Percentiles rank a stretch among this genome's conserved stretches.
Evolutionary conservation across 768 basidiomycete species (phyloP).

Genomic region (Boletellus ananiceps): DNA sequence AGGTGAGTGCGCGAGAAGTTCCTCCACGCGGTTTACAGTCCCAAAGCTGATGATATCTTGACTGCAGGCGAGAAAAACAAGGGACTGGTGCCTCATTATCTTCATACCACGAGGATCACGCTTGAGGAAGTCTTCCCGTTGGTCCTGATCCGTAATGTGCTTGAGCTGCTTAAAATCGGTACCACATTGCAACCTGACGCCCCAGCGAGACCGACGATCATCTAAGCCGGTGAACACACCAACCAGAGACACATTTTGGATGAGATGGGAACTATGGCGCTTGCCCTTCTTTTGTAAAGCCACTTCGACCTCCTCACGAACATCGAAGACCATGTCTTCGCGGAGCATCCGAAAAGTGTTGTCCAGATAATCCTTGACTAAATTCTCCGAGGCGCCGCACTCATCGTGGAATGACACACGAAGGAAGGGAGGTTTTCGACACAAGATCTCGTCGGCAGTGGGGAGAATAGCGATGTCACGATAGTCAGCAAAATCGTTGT

Average conservation of each 20-base stretch:
- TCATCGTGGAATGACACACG: constrained; percentile 32
- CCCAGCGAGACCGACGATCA: constrained; percentile 34
- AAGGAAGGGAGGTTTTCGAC: constrained; percentile 44
- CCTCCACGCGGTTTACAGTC: constrained; percentile 51
- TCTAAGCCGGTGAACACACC: constrained; percentile 33
- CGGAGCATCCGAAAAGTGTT: constrained; percentile 62
- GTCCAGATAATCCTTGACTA: constrained; percentile 48
- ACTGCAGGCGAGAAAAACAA: constrained; percentile 48
- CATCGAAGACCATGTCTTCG: constrained; percentile 59
- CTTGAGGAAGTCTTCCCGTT: constrained; percentile 32
- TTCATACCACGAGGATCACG: constrained; percentile 30
- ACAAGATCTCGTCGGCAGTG: constrained; percentile 54
- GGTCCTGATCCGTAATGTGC: constrained; percentile 20
- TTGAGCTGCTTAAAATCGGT: constrained; percentile 35
- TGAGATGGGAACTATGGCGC: constrained; percentile 18
- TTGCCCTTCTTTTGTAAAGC: constrained; percentile 33
- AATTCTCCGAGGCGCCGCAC: constrained; percentile 18
- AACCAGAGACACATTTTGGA: constrained; percentile 33
- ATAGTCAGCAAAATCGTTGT: constrained; percentile 61
- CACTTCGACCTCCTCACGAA: constrained; percentile 49
- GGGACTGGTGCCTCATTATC: constrained; percentile 49
- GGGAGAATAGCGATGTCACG: constrained; percentile 56
- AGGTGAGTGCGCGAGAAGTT: constrained; percentile 38
- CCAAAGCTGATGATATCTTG: constrained; percentile 49
- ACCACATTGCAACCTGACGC: constrained; percentile 34